A percentile compares a stretch with the other conserved stretches of the same genome.
Evolutionary conservation across 805 yeast genomes (phyloP).

Genomic region (Komagataella ulmi): DNA sequence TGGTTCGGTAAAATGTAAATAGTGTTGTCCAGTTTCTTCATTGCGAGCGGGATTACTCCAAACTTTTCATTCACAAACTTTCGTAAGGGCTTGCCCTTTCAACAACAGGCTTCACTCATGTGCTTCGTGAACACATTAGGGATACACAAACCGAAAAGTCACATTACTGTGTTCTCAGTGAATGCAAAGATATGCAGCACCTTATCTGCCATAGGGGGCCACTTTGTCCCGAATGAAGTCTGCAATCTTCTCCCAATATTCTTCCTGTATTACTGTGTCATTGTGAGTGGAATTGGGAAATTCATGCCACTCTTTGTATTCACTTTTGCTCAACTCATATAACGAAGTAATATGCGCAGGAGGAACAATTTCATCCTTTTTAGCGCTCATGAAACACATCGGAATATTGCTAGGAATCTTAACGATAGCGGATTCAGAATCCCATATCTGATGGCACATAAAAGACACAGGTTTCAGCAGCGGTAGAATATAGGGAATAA

Average conservation of each 20-base stretch:
- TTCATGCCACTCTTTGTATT: slow-evolving; percentile 35
- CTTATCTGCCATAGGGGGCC: slow-evolving; percentile 18
- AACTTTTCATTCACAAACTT: too few relatives aligned
- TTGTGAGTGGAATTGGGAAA: slow-evolving; percentile 64
- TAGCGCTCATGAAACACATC: slow-evolving; percentile 57
- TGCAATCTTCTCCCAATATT: slow-evolving; percentile 63
- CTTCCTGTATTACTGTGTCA: slow-evolving; percentile 63
- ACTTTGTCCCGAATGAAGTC: slow-evolving; percentile 35
- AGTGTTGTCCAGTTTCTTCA: too few relatives aligned
- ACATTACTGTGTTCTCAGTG: too few relatives aligned
- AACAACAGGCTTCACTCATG: too few relatives aligned
- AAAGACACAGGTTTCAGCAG: slow-evolving; percentile 36
- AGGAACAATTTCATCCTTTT: slow-evolving; percentile 83
- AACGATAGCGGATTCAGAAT: slow-evolving; percentile 49
- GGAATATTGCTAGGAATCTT: slow-evolving; percentile 43
- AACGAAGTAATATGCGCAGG: slow-evolving; percentile 65
- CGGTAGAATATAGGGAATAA: slow-evolving; percentile 68
- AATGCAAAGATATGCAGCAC: slow-evolving; percentile 1
- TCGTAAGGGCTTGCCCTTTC: too few relatives aligned
- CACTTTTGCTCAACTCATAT: slow-evolving; percentile 35
- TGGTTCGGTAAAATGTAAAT: too few relatives aligned
- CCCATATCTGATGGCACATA: slow-evolving; percentile 76
- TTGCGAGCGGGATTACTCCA: too few relatives aligned
- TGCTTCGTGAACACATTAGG: too few relatives aligned
- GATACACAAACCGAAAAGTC: too few relatives aligned